Evolutionary conservation across 2,329 filamentous ascomycete genomes (phyloP), one percentile per base, ranked within the genome.

Genomic region (Curvularia lunata): DNA sequence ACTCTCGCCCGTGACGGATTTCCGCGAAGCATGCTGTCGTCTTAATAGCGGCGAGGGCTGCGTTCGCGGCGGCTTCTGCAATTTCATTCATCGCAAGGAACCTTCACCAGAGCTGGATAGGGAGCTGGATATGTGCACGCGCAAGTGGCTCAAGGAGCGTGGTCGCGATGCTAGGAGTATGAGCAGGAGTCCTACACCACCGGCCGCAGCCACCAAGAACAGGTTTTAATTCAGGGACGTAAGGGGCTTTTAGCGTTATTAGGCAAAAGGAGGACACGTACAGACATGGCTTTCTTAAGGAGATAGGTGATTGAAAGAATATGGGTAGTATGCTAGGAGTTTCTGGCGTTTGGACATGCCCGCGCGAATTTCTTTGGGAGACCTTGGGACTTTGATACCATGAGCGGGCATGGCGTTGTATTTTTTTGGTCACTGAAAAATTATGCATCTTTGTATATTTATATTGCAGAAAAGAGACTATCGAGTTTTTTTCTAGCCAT

Each of bases 61-160:
- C 79, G 92, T 97, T 42, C 86, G 95, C 65, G 95, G 93, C 62
- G 95, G 95, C 30, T 98, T 98, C 83, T 99, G 95, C 85, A 99
- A 99, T 79, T 99, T 99, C 78, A 99, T 99, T 66, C 95, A 99
- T 78, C 87, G 95, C 74, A 99, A 99, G 83, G 95, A 98, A 76
- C 95, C 95, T 4, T 87, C 86, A 67, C 83, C 91, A 10, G 94
- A 98, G 80, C 82, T 99, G 69, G 95, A 99, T 62, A 83, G 89
- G 63, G 95, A 99, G 68, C 78, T 99, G 68, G 88, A 90, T 63
- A 84, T 98, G 67, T 87, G 87, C 70, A 98, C 94, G 62, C 96
- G 97, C 86, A 98, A 98, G 84, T 98, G 94, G 93, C 82, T 98
- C 74, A 91, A 91, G 82, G 81, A 87, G 80, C 85, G 92, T 60